These are phyloP conservation scores for Neopestalotiopsis rosae DNA, from an alignment of 2,329 filamentous ascomycete genomes.

Conservation along the genomic window DNA sequence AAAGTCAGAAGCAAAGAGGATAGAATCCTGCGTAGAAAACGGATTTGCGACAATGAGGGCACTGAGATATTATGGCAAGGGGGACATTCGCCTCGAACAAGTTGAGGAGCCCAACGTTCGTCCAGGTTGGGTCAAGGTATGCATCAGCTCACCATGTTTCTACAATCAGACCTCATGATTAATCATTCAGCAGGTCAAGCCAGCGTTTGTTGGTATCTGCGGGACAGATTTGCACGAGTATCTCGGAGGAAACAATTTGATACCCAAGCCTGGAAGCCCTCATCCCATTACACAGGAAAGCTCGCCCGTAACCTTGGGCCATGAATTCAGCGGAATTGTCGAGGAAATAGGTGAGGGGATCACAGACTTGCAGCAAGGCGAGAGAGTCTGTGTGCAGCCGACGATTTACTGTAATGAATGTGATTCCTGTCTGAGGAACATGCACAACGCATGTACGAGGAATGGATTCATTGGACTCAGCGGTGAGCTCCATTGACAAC, in stretches of 20 bases:
- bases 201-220: constrained; percentile 40
- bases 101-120: constrained; percentile 9
- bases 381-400: constrained; percentile 64
- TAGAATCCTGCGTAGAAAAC: not conserved
- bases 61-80: constrained; percentile 8
- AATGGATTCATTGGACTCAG: constrained; percentile 42
- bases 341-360: constrained; percentile 60
- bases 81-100: constrained; percentile 14
- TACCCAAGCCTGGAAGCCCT: constrained; percentile 40
- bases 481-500: constrained; percentile 52
- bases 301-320: constrained; percentile 66
- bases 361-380: constrained; percentile 50
- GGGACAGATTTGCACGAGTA: constrained; percentile 42
- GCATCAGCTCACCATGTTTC: not conserved
- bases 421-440: constrained; percentile 55
- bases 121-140: constrained; percentile 14
- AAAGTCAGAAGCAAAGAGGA: not conserved
- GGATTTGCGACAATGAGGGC: not conserved
- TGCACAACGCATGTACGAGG: constrained; percentile 63
- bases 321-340: constrained; percentile 68
- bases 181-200: constrained; percentile 16
- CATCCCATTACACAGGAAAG: constrained; percentile 63
- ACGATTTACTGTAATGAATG: constrained; percentile 64
- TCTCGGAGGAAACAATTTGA: constrained; percentile 32
- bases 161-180: not conserved